Base-by-base conservation (phyloP, 768 basidiomycete species). In the Tubosaeta brunneosetosa region DNA sequence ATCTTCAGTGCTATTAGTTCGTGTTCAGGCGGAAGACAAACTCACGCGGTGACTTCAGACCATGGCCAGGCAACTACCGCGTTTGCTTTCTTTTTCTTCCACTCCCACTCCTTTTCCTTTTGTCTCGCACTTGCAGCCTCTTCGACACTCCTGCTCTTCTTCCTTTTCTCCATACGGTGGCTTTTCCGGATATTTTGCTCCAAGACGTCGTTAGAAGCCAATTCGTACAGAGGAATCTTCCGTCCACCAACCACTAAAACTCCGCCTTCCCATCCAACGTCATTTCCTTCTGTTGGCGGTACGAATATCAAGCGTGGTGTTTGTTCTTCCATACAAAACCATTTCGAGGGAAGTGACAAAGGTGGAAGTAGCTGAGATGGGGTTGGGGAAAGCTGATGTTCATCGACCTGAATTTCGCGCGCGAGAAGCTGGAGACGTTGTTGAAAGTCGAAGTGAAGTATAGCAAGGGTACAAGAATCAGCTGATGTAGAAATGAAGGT, bases 61-160 rank as follows among this genome's bases (percentile, higher is more conserved):
- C 86, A 91, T 8, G 87, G 87, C 90, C 89, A 91, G 13, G 82
- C 78, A 14, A 89, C 75, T 33, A 65, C 62, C 0, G 79, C 81
- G 34, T 71, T 76, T 0, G 83, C 69, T 53, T 81, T 88, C 53
- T 79, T 72, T 57, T 73, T 78, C 66, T 71, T 77, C 19, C 64
- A 71, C 52, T 83, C 82, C 45, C 77, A 69, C 53, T 81, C 83
- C 34, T 71, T 71, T 57, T 86, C 83, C 58, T 85, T 85, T 49
- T 76, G 73, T 53, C 71, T 77, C 1, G 82, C 82, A 52, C 74
- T 75, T 12, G 66, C 67, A 5, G 55, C 67, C 55, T 80, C 78
- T 19, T 67, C 69, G 7, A 64, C 57, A 41, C 79, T 74, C 40
- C 63, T 65, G 42, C 75, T 79, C 38, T 74, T 73, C 60, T 83